phyloP scores from a whole-genome alignment of 495 filamentous ascomycete genomes.

The Aspergillus mulundensis region DNA sequence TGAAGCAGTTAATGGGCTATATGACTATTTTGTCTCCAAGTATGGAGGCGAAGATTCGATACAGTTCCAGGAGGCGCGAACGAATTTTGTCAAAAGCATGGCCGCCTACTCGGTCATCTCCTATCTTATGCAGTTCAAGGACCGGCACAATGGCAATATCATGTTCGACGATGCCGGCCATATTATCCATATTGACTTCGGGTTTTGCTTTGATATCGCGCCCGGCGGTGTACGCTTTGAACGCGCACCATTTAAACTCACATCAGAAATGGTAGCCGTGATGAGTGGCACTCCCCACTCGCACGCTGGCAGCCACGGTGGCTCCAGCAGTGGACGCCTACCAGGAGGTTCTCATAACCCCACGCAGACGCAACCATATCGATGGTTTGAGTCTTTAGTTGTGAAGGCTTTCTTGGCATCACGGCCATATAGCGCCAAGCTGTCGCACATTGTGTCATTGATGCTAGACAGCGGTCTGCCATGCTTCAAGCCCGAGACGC shows the following conservation, averaged over 20 bases:
- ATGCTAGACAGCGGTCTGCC: slow-evolving; percentile 97
- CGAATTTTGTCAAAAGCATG: slow-evolving; percentile 99
- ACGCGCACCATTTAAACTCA: slow-evolving; percentile 96
- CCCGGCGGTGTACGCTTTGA: slow-evolving; percentile 96
- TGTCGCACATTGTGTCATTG: slow-evolving; percentile 80
- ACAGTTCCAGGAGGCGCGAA: slow-evolving; percentile 89
- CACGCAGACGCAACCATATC: slow-evolving; percentile 79
- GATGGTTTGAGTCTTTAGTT: slow-evolving; percentile 93
- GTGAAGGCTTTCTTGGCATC: slow-evolving; percentile 93
- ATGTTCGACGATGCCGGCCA: slow-evolving; percentile 97
- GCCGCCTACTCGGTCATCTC: slow-evolving; percentile 99
- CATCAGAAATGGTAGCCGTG: slow-evolving; percentile 93
- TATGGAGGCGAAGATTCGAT: slow-evolving; percentile 95
- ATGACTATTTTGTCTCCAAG: slow-evolving; percentile 96
- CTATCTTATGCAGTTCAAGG: slow-evolving; percentile 97
- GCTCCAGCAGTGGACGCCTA: slow-evolving; percentile 23
- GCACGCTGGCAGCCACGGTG: slow-evolving; percentile 20
- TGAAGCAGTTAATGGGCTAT: slow-evolving; percentile 94
- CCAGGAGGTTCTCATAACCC: slow-evolving; percentile 39
- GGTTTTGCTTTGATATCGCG: slow-evolving; percentile 98
- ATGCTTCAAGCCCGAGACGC: slow-evolving; percentile 96
- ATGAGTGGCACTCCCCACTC: slow-evolving; percentile 75
- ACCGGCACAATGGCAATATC: slow-evolving; percentile 98
- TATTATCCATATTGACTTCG: slow-evolving; percentile 98
- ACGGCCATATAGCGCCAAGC: slow-evolving; percentile 79